Evolutionary conservation across 2,329 filamentous ascomycete genomes (phyloP).

Genomic region (Venturia effusa): DNA sequence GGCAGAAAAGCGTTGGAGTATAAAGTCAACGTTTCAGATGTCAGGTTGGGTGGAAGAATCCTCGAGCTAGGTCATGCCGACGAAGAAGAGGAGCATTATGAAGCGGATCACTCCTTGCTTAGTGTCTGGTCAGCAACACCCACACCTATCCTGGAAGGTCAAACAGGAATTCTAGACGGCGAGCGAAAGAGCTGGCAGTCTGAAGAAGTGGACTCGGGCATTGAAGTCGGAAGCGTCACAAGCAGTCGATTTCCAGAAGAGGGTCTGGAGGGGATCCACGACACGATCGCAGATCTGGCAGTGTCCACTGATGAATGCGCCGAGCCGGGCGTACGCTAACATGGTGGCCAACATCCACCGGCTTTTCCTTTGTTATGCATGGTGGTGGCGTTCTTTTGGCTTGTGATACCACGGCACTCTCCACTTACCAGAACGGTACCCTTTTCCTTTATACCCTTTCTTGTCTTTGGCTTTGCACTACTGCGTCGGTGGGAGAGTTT

Average conservation of each 20-base stretch:
- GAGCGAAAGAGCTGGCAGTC: constrained; percentile 7
- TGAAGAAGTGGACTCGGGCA: constrained; percentile 4
- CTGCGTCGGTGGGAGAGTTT: background rate
- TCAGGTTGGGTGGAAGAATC: constrained; percentile 72
- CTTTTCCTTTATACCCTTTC: constrained; percentile 4
- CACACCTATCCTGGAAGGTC: background rate
- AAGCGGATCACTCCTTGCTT: constrained; percentile 4
- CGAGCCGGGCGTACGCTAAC: background rate
- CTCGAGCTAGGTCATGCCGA: constrained; percentile 35
- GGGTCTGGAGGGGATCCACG: background rate
- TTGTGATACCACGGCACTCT: background rate
- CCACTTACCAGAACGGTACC: background rate
- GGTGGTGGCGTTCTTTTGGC: background rate
- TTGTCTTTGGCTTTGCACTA: background rate
- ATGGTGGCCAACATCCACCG: background rate
- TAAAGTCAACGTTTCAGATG: constrained; percentile 57
- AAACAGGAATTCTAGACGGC: background rate
- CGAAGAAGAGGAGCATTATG: constrained; percentile 1
- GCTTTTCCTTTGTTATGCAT: background rate
- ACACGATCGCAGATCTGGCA: background rate
- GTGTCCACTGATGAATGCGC: background rate
- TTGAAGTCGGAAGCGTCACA: background rate
- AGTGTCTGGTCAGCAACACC: constrained; percentile 4
- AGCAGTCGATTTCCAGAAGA: background rate
- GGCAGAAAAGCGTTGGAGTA: constrained; percentile 82